Evolutionary conservation across 495 filamentous ascomycete genomes (phyloP), one percentile per base, ranked within the genome.

Genomic region (Daldinia caldariorum): DNA sequence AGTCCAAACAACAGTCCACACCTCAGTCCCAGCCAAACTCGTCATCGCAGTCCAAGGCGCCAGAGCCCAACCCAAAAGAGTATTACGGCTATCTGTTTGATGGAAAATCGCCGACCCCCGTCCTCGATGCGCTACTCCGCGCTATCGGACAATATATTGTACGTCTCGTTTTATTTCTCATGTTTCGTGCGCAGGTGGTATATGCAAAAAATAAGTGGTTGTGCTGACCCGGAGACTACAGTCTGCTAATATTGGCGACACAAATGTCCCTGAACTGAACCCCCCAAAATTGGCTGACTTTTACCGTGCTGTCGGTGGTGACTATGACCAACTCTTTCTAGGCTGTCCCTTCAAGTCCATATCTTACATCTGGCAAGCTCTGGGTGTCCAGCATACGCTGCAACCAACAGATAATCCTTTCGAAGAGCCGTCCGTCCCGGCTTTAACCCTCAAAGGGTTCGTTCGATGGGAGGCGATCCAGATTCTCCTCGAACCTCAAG

Each of bases 381-480:
- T 97, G 34, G 96, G 94, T 54, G 97, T 95, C 78, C 91, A 93
- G 66, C 91, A 95, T 75, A 87, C 86, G 34, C 85, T 94, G 13
- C 89, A 90, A 59, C 90, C 91, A 0, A 87, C 88, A 18, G 79
- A 83, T 12, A 87, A 94, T 69, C 88, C 91, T 50, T 97, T 90
- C 74, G 84, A 86, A 2, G 79, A 89, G 10, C 95, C 95, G 0
- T 87, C 86, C 1, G 84, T 97, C 39, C 95, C 95, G 9, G 91
- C 93, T 13, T 81, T 99, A 61, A 94, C 93, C 41, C 82, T 85
- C 0, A 87, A 86, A 68, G 95, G 95, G 26, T 99, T 97, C 76
- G 89, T 94, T 43, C 89, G 90, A 74, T 99, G 94, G 94, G 92
- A 97, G 83, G 91, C 92, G 2, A 93, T 99, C 14, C 93, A 98